These are phyloP conservation scores for Limnanthes douglasii DNA, from an alignment of 345 rosid genomes.

Conservation along the genomic window DNA sequence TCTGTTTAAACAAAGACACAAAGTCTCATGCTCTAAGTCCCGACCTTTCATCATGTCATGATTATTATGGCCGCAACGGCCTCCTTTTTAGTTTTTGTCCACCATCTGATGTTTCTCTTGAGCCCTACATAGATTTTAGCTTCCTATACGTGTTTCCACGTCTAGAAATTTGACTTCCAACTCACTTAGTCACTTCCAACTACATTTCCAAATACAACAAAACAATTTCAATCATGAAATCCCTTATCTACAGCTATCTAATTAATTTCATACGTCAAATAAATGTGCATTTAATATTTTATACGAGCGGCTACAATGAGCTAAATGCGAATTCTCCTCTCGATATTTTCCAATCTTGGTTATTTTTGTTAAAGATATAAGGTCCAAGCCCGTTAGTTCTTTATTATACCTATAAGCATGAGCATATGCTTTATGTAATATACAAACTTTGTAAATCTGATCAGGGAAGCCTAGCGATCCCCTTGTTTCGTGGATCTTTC, in stretches of 20 bases:
- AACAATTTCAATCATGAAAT: constrained; percentile 10
- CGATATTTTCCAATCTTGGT: constrained; percentile 3
- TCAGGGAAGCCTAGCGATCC: no score
- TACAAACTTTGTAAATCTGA: no score
- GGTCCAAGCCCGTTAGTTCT: no score
- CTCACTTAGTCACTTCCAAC: not conserved
- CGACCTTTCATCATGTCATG: not conserved
- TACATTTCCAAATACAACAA: constrained; percentile 9
- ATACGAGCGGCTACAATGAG: constrained; percentile 7
- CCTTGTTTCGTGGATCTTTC: no score
- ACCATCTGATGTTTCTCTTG: not conserved
- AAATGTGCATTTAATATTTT: constrained; percentile 3
- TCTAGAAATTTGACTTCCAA: constrained; percentile 1
- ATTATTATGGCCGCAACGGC: not conserved
- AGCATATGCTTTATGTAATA: no score
- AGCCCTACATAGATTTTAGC: not conserved
- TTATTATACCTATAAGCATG: no score
- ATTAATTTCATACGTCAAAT: constrained; percentile 7
- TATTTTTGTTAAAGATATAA: no score
- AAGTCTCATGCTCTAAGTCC: not conserved
- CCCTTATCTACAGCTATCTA: constrained; percentile 6
- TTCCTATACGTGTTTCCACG: not conserved
- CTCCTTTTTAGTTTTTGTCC: not conserved
- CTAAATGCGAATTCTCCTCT: not conserved
- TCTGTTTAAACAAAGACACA: no score